phyloP scores from a whole-genome alignment of 257 asterid species.

The Rehmannia glutinosa region DNA sequence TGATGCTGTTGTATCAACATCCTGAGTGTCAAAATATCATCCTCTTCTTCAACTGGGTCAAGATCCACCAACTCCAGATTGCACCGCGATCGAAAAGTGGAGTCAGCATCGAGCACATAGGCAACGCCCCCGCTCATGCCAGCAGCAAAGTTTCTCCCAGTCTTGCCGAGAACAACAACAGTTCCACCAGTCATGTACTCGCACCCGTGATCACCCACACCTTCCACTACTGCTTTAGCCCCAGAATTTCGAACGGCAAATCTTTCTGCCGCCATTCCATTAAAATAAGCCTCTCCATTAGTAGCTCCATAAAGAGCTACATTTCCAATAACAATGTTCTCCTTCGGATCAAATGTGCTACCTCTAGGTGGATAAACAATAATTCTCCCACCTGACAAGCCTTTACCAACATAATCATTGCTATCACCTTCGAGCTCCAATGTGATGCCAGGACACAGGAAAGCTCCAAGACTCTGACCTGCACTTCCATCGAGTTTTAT shows the following conservation, averaged over 20 bases:
- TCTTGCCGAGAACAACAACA: constrained; percentile 84
- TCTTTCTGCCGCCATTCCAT: constrained; percentile 99
- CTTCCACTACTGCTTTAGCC: constrained; percentile 96
- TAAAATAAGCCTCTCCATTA: constrained; percentile 93
- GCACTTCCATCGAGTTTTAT: constrained; percentile 93
- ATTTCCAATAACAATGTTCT: constrained; percentile 92
- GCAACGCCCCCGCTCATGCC: constrained; percentile 99
- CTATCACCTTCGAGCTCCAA: constrained; percentile 98
- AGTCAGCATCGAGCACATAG: constrained; percentile 77
- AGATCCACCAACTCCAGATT: constrained; percentile 90
- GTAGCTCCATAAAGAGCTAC: constrained; percentile 98
- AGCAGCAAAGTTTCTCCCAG: constrained; percentile 98
- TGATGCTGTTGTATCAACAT: constrained; percentile 99
- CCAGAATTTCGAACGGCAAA: constrained; percentile 98
- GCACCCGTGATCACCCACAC: constrained; percentile 99
- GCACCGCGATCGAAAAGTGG: constrained; percentile 70
- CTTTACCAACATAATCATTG: constrained; percentile 98
- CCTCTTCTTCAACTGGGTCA: constrained; percentile 87
- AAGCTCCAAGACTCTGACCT: constrained; percentile 99
- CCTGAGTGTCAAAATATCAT: constrained; percentile 66
- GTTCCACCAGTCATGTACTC: constrained; percentile 99
- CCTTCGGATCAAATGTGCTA: constrained; percentile 89
- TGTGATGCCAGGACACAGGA: constrained; percentile 89
- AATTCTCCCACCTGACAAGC: constrained; percentile 92
- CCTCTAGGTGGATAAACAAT: constrained; percentile 87